Evolutionary conservation across 1,284 basidiomycete species (phyloP).

Genomic region (Mycena sp.): DNA sequence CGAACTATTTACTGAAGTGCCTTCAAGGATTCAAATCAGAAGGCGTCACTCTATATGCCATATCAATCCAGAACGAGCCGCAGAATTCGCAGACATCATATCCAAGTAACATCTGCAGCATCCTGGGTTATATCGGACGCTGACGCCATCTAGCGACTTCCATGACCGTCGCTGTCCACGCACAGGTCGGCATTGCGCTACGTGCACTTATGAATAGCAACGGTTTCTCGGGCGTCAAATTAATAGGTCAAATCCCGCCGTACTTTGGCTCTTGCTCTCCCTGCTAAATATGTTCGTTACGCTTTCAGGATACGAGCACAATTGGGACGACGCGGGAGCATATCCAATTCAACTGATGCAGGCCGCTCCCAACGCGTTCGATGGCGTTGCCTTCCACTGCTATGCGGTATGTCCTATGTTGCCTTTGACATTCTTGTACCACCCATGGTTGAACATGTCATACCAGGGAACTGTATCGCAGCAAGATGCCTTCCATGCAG

Average conservation of each 20-base stretch:
- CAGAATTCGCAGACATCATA: conserved; percentile 63
- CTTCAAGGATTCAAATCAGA: conserved; percentile 60
- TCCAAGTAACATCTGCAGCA: conserved; percentile 40
- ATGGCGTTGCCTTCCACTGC: conserved; percentile 64
- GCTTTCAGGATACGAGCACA: conserved; percentile 51
- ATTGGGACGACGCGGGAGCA: conserved; percentile 58
- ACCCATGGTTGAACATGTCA: not conserved
- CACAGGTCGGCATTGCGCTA: conserved; percentile 55
- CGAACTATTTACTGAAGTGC: conserved; percentile 61
- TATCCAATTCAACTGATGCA: conserved; percentile 61
- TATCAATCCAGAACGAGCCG: conserved; percentile 65
- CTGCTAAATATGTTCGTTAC: not conserved
- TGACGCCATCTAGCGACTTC: conserved; percentile 27
- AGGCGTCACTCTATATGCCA: conserved; percentile 57
- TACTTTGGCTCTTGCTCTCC: conserved; percentile 5
- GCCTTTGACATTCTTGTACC: not conserved
- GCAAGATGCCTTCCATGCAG: conserved; percentile 54
- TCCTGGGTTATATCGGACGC: not conserved
- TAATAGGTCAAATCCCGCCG: conserved; percentile 52
- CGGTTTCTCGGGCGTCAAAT: conserved; percentile 54
- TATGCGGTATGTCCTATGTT: conserved; percentile 43
- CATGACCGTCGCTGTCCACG: conserved; percentile 53
- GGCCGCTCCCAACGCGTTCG: conserved; percentile 52
- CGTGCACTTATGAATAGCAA: conserved; percentile 58
- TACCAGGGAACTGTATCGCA: conserved; percentile 48